Conservation (phyloP, 2,329 filamentous ascomycete genomes). For the Verticillium nonalfalfae region DNA sequence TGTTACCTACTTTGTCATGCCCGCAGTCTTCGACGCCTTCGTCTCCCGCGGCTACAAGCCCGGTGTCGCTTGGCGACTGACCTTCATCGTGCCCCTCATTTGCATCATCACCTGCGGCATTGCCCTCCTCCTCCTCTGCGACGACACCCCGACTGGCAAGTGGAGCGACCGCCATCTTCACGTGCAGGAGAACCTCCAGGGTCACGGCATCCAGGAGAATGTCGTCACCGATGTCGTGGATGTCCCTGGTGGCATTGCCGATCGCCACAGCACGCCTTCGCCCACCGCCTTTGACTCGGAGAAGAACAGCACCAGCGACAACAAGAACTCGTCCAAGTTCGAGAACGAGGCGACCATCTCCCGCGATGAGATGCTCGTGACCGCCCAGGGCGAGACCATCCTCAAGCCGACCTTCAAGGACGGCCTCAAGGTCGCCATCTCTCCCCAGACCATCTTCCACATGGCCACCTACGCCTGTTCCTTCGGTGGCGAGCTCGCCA, state of each 20-base stretch:
- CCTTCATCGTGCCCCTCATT: constrained; percentile 79
- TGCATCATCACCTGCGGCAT: constrained; percentile 62
- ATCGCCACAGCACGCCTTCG: constrained; percentile 21
- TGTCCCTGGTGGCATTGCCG: constrained; percentile 42
- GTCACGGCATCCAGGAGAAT: constrained; percentile 37
- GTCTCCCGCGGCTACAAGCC: constrained; percentile 49
- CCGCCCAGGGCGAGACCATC: constrained; percentile 44
- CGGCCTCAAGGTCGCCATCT: constrained; percentile 36
- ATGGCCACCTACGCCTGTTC: constrained; percentile 55
- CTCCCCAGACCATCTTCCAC: constrained; percentile 49
- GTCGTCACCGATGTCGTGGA: constrained; percentile 37
- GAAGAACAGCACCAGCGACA: constrained; percentile 24
- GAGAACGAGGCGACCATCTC: constrained; percentile 41
- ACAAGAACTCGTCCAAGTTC: constrained; percentile 25
- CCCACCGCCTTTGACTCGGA: constrained; percentile 21
- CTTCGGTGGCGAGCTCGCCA: constrained; percentile 56
- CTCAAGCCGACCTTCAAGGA: constrained; percentile 50
- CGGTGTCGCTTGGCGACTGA: constrained; percentile 74
- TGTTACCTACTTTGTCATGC: constrained; percentile 92
- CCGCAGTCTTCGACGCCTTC: constrained; percentile 77
- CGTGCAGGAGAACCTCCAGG: constrained; percentile 44
- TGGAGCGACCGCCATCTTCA: constrained; percentile 68
- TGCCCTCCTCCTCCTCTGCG: constrained; percentile 65
- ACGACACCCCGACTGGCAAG: constrained; percentile 75
- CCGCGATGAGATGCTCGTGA: constrained; percentile 45